Percentiles rank a stretch among this genome's conserved stretches.
These are phyloP conservation scores for Penicillium hordei DNA, from an alignment of 2,329 filamentous ascomycete species.

Conservation along the genomic window DNA sequence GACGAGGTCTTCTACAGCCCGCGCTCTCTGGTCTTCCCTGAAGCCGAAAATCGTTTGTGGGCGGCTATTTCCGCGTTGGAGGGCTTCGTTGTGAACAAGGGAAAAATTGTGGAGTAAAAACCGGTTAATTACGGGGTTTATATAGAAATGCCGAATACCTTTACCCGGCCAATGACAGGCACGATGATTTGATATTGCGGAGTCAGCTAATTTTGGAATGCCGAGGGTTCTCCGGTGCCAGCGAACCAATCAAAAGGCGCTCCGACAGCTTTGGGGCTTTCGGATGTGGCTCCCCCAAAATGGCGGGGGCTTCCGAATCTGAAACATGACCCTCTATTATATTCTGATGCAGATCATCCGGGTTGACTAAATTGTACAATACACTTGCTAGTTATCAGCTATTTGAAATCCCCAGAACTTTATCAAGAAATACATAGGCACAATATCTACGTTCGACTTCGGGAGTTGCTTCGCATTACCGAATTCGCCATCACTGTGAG, in stretches of 20 bases:
- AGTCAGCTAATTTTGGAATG: not conserved
- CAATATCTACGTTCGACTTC: not conserved
- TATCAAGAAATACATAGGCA: not conserved
- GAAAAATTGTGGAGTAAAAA: constrained; percentile 58
- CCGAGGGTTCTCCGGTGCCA: not conserved
- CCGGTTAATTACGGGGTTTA: not conserved
- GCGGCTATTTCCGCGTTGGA: constrained; percentile 83
- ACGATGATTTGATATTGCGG: constrained; percentile 15
- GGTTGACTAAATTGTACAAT: not conserved
- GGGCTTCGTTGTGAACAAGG: constrained; percentile 91
- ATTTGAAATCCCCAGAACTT: not conserved
- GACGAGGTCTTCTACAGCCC: constrained; percentile 93
- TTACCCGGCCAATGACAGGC: constrained; percentile 11
- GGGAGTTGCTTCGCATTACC: too few species aligned
- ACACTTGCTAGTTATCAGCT: not conserved
- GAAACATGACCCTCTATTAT: not conserved
- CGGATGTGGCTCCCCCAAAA: not conserved
- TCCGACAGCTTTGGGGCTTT: constrained; percentile 17
- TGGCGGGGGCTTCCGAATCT: not conserved
- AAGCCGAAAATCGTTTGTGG: constrained; percentile 94
- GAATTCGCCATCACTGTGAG: not conserved
- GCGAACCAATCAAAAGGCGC: constrained; percentile 8
- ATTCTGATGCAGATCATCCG: not conserved
- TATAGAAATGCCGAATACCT: not conserved
- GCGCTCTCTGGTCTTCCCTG: constrained; percentile 83